Conservation (phyloP, 768 basidiomycete species). For the Exidia glandulosa region DNA sequence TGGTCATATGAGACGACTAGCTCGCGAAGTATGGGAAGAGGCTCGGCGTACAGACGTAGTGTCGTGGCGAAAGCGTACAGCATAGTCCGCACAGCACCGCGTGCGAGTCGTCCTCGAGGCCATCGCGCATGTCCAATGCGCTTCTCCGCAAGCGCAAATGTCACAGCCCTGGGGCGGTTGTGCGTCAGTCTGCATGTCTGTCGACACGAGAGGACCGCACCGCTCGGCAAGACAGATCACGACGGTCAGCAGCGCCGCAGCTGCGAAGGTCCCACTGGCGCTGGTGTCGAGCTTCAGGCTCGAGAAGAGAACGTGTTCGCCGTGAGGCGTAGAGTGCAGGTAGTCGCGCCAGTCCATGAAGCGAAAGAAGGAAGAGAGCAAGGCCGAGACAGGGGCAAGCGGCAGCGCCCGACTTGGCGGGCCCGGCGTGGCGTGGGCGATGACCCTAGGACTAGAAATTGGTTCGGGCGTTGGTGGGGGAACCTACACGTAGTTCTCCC, state of each 20-base stretch:
- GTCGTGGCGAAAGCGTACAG: slow-evolving; percentile 49
- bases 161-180: slow-evolving; percentile 30
- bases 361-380: neutral
- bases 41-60: slow-evolving; percentile 49
- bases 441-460: too few relatives aligned
- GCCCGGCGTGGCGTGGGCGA: neutral
- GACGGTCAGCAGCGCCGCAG: slow-evolving; percentile 33
- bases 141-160: slow-evolving; percentile 37
- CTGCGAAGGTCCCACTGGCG: slow-evolving; percentile 35
- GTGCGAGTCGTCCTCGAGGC: slow-evolving; percentile 31
- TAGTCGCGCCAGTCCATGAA: slow-evolving; percentile 29
- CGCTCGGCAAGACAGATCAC: slow-evolving; percentile 46
- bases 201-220: slow-evolving; percentile 23
- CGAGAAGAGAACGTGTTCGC: slow-evolving; percentile 35
- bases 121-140: slow-evolving; percentile 29
- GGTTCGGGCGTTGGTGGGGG: too few relatives aligned
- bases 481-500: too few relatives aligned
- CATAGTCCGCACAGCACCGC: slow-evolving; percentile 41
- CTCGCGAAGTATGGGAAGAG: neutral
- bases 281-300: slow-evolving; percentile 36
- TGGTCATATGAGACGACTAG: neutral
- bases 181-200: neutral
- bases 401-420: neutral
- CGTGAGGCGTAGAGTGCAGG: slow-evolving; percentile 30
- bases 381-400: neutral